phyloP scores from a whole-genome alignment of 495 filamentous ascomycete genomes.

The Penicillium antarcticum region DNA sequence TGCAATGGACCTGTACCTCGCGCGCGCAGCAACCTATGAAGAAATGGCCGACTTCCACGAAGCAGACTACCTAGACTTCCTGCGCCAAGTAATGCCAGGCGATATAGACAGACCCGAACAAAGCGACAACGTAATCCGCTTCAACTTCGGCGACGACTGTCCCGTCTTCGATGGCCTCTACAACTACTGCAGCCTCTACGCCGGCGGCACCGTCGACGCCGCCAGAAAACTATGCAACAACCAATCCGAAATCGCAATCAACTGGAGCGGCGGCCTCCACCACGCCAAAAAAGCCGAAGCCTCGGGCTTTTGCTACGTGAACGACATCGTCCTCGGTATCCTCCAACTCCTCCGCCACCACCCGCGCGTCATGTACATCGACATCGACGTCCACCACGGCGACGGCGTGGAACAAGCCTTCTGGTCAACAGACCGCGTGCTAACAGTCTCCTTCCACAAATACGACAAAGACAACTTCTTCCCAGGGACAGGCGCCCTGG shows the following conservation, averaged over 20 bases:
- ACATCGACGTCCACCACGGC: constrained; percentile 97
- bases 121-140: constrained; percentile 44
- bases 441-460: constrained; percentile 97
- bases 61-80: constrained; percentile 84
- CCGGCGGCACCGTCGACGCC: constrained; percentile 85
- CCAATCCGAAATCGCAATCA: constrained; percentile 93
- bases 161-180: constrained; percentile 95
- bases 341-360: constrained; percentile 84
- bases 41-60: constrained; percentile 87
- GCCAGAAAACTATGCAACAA: constrained; percentile 82
- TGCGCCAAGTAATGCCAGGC: constrained; percentile 46
- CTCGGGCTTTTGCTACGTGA: constrained; percentile 95
- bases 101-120: constrained; percentile 47
- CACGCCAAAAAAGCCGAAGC: constrained; percentile 95
- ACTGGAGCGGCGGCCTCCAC: constrained; percentile 98
- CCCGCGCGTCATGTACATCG: constrained; percentile 91
- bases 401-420: constrained; percentile 98
- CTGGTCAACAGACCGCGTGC: constrained; percentile 91
- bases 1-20: constrained; percentile 88
- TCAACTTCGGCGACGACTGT: constrained; percentile 92
- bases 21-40: constrained; percentile 77
- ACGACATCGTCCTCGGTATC: constrained; percentile 95
- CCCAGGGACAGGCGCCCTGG: constrained; percentile 61
- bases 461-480: constrained; percentile 81
- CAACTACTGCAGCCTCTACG: constrained; percentile 91